Evolutionary conservation across 2,329 filamentous ascomycete species (phyloP).

Genomic region (Hymenoscyphus salicellus): DNA sequence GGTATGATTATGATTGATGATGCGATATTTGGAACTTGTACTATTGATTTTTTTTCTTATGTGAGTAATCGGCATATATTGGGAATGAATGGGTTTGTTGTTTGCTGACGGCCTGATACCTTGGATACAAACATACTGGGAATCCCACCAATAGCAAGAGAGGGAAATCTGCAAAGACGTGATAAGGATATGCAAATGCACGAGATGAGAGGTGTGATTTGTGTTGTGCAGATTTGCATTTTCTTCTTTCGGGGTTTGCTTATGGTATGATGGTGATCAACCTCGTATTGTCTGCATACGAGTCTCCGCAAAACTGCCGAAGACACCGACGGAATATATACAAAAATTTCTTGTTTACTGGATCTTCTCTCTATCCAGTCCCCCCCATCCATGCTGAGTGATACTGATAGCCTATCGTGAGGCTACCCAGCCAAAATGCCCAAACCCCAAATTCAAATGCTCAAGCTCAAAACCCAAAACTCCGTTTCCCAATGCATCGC

Average conservation of each 20-base stretch:
- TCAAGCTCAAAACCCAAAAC: slow-evolving; percentile 3
- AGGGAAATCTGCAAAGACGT: neutral
- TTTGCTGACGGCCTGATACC: neutral
- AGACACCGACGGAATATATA: neutral
- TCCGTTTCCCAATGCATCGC: slow-evolving; percentile 16
- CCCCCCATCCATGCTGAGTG: neutral
- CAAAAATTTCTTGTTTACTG: neutral
- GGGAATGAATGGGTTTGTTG: neutral
- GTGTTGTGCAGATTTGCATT: neutral
- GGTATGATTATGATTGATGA: neutral
- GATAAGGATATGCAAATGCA: neutral
- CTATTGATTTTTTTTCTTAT: slow-evolving; percentile 1
- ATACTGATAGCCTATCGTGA: neutral
- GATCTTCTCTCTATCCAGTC: neutral
- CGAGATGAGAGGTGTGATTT: neutral
- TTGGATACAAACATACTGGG: neutral
- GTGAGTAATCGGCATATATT: slow-evolving; percentile 2
- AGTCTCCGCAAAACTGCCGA: neutral
- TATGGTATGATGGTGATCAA: neutral
- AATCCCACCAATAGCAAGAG: neutral
- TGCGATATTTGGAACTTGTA: neutral
- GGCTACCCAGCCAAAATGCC: neutral
- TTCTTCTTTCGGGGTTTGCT: neutral
- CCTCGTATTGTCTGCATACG: slow-evolving; percentile 1
- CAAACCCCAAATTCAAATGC: neutral